A percentile compares a stretch with the other conserved stretches of the same genome.
phyloP scores from a whole-genome alignment of 192 early-diverging fungal genomes.

The Ramicandelaber brevisporus region DNA sequence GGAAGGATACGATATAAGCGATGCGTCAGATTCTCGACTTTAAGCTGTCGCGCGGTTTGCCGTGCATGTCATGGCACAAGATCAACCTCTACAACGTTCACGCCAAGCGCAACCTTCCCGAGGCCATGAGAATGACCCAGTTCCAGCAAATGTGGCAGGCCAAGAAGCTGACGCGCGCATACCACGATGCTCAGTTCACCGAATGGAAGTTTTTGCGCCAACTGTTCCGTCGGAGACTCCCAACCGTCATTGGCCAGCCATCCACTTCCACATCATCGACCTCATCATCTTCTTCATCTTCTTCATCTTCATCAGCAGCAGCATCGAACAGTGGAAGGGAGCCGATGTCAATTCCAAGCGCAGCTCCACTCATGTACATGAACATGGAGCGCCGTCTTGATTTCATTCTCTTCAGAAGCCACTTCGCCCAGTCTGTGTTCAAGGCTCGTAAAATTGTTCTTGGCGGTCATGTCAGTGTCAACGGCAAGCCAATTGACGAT shows the following conservation, averaged over 20 bases:
- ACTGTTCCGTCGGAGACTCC: constrained; percentile 46
- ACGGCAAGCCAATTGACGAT: constrained; percentile 50
- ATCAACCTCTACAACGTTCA: constrained; percentile 72
- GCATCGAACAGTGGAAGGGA: not conserved
- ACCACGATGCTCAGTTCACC: constrained; percentile 78
- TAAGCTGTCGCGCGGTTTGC: constrained; percentile 28
- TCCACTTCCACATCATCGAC: too few species aligned
- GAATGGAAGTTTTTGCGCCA: constrained; percentile 54
- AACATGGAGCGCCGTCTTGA: constrained; percentile 80
- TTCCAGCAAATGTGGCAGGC: constrained; percentile 90
- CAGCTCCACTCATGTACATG: constrained; percentile 54
- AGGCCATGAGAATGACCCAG: constrained; percentile 27
- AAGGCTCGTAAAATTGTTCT: constrained; percentile 59
- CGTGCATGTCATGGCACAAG: constrained; percentile 91
- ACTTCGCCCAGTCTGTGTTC: constrained; percentile 69
- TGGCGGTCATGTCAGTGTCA: constrained; percentile 75
- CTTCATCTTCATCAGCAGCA: not conserved
- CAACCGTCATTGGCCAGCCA: constrained; percentile 28
- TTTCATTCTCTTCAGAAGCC: constrained; percentile 76
- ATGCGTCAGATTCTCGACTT: too few species aligned
- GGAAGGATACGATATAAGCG: too few species aligned
- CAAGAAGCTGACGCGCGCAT: constrained; percentile 74
- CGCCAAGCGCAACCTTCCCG: constrained; percentile 15
- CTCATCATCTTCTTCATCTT: not conserved
- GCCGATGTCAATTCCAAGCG: constrained; percentile 25